Base-by-base conservation (phyloP, 2,329 filamentous ascomycete genomes). In the Diaporthe sp. region DNA sequence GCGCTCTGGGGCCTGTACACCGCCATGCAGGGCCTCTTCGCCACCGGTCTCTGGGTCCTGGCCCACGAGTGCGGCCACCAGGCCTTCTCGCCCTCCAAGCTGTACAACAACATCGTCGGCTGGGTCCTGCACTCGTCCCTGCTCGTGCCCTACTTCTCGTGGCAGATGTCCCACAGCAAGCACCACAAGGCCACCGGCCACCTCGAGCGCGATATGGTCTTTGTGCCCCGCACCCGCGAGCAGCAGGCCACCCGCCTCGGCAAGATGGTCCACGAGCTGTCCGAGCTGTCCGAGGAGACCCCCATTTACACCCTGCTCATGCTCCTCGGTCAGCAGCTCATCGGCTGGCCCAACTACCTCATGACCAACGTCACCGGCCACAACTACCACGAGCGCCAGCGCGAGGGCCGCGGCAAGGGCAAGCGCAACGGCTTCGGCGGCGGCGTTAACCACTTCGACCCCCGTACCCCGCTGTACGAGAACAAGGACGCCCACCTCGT, bases 131-230 rank as follows among this genome's bases (percentile, higher is more conserved):
- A 98, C 88, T 98, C 96, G 51, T 85, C 92, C 59, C 92, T 98
- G 53, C 89, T 98, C 74, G 96, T 99, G 67, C 97, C 97, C 31
- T 99, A 98, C 89, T 99, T 98, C 89, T 98, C 95, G 83, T 99
- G 97, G 97, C 98, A 99, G 88, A 96, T 98, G 86, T 98, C 95
- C 79, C 97, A 99, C 88, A 94, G 95, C 88, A 98, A 98, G 92
- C 97, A 99, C 89, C 97, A 99, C 94, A 98, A 98, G 91, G 95
- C 96, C 78, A 99, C 97, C 53, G 97, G 96, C 81, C 92, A 99
- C 89, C 93, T 99, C 87, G 95, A 97, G 87, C 95, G 96, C 80
- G 97, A 99, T 87, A 99, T 99, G 97, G 97, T 98, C 78, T 98
- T 98, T 84, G 89, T 98, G n/a, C 97, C 97, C 76, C 95, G 95